Evolutionary conservation across 2,329 filamentous ascomycete species (phyloP).

Genomic region (Rhinocladiella similis): DNA sequence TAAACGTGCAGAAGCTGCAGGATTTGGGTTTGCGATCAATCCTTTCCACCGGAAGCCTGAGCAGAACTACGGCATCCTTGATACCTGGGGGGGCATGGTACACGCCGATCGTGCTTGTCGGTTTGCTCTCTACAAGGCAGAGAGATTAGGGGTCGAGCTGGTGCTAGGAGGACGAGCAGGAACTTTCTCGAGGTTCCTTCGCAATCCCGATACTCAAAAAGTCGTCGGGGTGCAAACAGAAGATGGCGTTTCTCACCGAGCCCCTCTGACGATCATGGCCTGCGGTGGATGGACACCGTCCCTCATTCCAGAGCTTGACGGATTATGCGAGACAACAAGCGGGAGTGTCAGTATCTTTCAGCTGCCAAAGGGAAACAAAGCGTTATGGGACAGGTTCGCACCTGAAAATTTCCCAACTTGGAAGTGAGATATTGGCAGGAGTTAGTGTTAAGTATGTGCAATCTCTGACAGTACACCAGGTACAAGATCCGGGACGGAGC

Average conservation of each 20-base stretch:
- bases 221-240: conserved; percentile 26
- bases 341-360: conserved; percentile 47
- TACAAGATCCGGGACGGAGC: conserved; percentile 31
- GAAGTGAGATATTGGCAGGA: conserved; percentile 38
- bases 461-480: conserved; percentile 32
- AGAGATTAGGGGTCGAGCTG: conserved; percentile 42
- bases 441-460: background rate
- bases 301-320: conserved; percentile 54
- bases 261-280: conserved; percentile 59
- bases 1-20: conserved; percentile 31
- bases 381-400: conserved; percentile 44
- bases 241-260: background rate
- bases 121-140: conserved; percentile 46
- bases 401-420: conserved; percentile 49
- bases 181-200: conserved; percentile 31
- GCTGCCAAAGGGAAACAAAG: conserved; percentile 42
- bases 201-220: conserved; percentile 27
- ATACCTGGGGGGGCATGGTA: conserved; percentile 48
- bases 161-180: conserved; percentile 39
- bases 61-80: conserved; percentile 41
- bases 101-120: conserved; percentile 49
- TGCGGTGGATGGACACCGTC: conserved; percentile 85
- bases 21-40: conserved; percentile 36
- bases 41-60: conserved; percentile 37
- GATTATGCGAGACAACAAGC: conserved; percentile 48